Base-by-base conservation (phyloP, 78 protist genomes). In the Diacronema lutheri region DNA sequence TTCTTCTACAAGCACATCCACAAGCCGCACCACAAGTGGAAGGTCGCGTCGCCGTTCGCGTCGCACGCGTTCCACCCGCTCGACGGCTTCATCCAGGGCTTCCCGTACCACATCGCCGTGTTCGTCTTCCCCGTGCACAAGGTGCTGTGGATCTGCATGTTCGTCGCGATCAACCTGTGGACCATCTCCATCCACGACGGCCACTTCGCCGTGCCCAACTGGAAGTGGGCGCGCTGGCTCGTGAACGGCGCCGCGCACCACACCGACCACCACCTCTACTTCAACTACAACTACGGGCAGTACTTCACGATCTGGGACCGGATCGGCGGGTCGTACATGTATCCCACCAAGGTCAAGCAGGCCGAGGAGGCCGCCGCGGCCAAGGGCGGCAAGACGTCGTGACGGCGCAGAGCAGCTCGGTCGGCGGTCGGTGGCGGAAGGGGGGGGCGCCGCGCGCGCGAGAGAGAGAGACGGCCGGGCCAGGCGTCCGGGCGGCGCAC, bases 261-360 rank as follows among this genome's bases (percentile, higher is more conserved):
- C 86, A 88, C 90, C 14, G 81, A 86, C 74, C 96, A 94, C 88
- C 96, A 94, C 76, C 60, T 35, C 33, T 26, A 60, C 57, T 94
- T 92, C 91, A 46, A 33, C 78, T 91, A 86, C 90, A 92, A 94
- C 93, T 90, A 94, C 87, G 96, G 96, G 61, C 96, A 94, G 82
- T 94, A 90, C 90, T 84, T 88, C 77, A 94, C 96, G 29, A 55
- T 92, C 46, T 94, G 96, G 96, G 96, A 94, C 40, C 74, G 86
- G 58, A 2, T 91, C 40, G 64, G 92, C 40, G 94, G 96, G 20
- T 44, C 91, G 19, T 76, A 60, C 81, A 61, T 44, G 50, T 44
- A 44, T 7, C 50, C 50, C 16, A 44, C 50, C 50, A 44, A 44
- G 50, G 50, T 44, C 16, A 44, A 44, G 50, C 16, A 44, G 50